Evolutionary conservation across 352 stramenopile genomes (phyloP).

Genomic region (Phytophthora pinifolia): DNA sequence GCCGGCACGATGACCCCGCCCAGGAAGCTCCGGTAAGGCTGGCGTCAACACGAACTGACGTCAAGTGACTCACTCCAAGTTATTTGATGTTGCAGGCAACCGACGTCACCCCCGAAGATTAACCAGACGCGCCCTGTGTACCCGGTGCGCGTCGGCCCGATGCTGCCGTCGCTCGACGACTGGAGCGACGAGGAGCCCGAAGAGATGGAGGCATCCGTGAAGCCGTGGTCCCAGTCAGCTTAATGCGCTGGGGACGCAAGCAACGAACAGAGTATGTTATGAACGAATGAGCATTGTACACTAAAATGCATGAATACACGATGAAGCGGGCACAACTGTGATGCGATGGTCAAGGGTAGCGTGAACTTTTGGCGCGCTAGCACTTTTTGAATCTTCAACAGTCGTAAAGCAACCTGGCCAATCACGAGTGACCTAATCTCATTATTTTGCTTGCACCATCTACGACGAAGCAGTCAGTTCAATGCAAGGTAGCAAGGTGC

Average conservation of each 20-base stretch:
- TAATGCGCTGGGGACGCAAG: conserved; percentile 1
- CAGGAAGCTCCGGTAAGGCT: conserved; percentile 22
- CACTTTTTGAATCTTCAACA: conserved; percentile 18
- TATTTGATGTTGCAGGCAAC: conserved; percentile 9
- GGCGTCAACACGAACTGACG: not conserved
- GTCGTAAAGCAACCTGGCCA: conserved; percentile 1
- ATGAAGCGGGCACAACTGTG: too few species aligned
- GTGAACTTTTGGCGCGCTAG: conserved; percentile 4
- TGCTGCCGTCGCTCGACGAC: conserved; percentile 27
- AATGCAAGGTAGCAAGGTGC: too few species aligned
- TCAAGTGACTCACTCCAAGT: conserved; percentile 15
- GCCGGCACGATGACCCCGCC: conserved; percentile 15
- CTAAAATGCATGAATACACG: conserved; percentile 1
- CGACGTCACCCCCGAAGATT: conserved; percentile 27
- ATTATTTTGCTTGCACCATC: too few species aligned
- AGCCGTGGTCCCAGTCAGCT: conserved; percentile 24
- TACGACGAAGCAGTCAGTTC: too few species aligned
- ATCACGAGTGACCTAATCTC: conserved; percentile 21
- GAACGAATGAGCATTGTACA: conserved; percentile 18
- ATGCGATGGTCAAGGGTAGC: too few species aligned
- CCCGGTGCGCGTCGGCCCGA: conserved; percentile 20
- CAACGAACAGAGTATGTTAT: conserved; percentile 23
- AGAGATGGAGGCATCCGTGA: conserved; percentile 4
- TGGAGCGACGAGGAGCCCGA: conserved; percentile 16
- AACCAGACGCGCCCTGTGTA: conserved; percentile 19